These are phyloP conservation scores for Saccharum hybrid DNA, from an alignment of 202 grass and related monocot genomes.

Conservation along the genomic window DNA sequence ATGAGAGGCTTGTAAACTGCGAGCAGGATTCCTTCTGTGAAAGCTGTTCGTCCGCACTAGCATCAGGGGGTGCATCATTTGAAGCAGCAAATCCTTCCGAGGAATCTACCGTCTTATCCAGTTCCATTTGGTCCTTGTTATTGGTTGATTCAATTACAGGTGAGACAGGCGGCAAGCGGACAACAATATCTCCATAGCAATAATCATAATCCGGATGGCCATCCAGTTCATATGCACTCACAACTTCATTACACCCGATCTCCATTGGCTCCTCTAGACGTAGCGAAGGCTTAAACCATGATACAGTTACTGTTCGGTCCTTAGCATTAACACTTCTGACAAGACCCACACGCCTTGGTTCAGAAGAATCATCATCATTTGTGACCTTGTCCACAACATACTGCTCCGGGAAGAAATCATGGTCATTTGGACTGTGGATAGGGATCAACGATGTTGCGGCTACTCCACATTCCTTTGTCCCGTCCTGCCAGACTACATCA, in stretches of 20 bases:
- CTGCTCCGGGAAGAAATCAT: slow-evolving; percentile 94
- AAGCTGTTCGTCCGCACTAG: slow-evolving; percentile 46
- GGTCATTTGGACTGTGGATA: slow-evolving; percentile 83
- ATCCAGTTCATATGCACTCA: slow-evolving; percentile 96
- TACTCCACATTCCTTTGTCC: slow-evolving; percentile 66
- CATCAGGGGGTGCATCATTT: slow-evolving; percentile 35
- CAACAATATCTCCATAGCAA: slow-evolving; percentile 91
- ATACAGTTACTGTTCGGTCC: slow-evolving; percentile 74
- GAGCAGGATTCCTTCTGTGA: slow-evolving; percentile 51
- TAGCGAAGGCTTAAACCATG: slow-evolving; percentile 74
- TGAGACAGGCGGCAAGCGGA: slow-evolving; percentile 78
- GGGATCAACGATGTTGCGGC: slow-evolving; percentile 79
- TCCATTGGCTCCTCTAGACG: slow-evolving; percentile 57
- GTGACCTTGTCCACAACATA: slow-evolving; percentile 79
- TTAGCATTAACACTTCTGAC: slow-evolving; percentile 78
- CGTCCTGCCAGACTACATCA: slow-evolving; percentile 92
- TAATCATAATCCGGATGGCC: slow-evolving; percentile 97
- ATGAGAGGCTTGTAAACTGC: slow-evolving; percentile 63
- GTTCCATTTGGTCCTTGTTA: slow-evolving; percentile 44
- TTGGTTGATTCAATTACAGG: slow-evolving; percentile 51
- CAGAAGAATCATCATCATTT: slow-evolving; percentile 79
- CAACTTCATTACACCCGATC: slow-evolving; percentile 71
- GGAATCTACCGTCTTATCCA: slow-evolving; percentile 53
- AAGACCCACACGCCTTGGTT: slow-evolving; percentile 68
- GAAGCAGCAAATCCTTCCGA: slow-evolving; percentile 46